These are phyloP conservation scores for Pichia inconspicua DNA, from an alignment of 1,139 yeast genomes.

Conservation along the genomic window DNA sequence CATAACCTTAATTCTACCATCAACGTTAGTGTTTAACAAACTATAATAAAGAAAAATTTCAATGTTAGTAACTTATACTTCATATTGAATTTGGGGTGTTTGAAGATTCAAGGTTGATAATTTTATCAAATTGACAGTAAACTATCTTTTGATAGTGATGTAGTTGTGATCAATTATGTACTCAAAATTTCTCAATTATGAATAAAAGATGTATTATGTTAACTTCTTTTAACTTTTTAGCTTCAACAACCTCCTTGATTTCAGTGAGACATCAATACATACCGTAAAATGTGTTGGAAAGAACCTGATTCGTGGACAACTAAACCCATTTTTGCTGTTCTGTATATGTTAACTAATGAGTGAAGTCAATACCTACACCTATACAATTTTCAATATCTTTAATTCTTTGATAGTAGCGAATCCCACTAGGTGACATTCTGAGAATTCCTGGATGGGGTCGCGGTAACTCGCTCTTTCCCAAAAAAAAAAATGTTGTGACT, in stretches of 20 bases:
- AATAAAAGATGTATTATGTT: slow-evolving; percentile 54
- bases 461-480: not conserved
- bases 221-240: slow-evolving; percentile 14
- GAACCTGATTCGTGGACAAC: slow-evolving; percentile 98
- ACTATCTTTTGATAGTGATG: too few relatives aligned
- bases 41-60: slow-evolving; percentile 32
- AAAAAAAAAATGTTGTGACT: not conserved
- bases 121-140: too few relatives aligned
- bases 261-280: slow-evolving; percentile 35
- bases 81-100: too few relatives aligned
- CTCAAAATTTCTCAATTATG: too few relatives aligned
- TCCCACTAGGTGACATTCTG: not conserved
- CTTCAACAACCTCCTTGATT: not conserved
- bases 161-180: too few relatives aligned
- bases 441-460: not conserved
- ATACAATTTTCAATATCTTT: not conserved
- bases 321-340: slow-evolving; percentile 38
- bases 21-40: slow-evolving; percentile 99
- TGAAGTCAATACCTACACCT: slow-evolving; percentile 3
- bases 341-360: slow-evolving; percentile 3
- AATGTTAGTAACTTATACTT: slow-evolving; percentile 16
- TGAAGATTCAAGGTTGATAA: too few relatives aligned
- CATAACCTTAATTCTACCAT: slow-evolving; percentile 99
- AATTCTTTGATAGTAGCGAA: not conserved
- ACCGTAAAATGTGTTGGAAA: slow-evolving; percentile 99